Conservation (phyloP, 2,329 filamentous ascomycete species). For the Colletotrichum sp. region DNA sequence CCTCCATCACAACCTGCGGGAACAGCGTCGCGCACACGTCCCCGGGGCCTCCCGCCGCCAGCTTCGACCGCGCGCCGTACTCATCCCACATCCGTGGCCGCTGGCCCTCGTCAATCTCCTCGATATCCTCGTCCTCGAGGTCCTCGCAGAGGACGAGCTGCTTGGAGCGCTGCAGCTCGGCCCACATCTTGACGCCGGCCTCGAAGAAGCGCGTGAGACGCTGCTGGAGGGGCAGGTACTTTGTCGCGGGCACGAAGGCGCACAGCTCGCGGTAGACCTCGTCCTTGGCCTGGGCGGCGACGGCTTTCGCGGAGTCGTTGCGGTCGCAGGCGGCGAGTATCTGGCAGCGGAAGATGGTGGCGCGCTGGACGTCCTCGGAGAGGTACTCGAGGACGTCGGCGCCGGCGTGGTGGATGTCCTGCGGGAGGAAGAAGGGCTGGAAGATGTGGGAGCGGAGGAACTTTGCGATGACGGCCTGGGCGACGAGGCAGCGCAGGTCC, state of each 20-base stretch:
- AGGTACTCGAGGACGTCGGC: conserved; percentile 27
- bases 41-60: not conserved
- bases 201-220: conserved; percentile 21
- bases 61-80: conserved; percentile 14
- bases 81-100: conserved; percentile 24
- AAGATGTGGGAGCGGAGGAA: conserved; percentile 29
- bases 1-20: conserved; percentile 27
- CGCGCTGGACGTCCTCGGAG: conserved; percentile 26
- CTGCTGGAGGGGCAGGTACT: not conserved
- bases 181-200: conserved; percentile 28
- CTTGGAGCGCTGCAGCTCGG: conserved; percentile 26
- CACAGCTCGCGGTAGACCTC: not conserved
- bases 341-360: conserved; percentile 31
- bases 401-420: conserved; percentile 19
- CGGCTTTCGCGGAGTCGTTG: not conserved
- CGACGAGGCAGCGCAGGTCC: conserved; percentile 31
- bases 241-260: not conserved
- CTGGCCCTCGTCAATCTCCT: conserved; percentile 22
- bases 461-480: conserved; percentile 30
- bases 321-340: conserved; percentile 26
- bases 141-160: conserved; percentile 28
- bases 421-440: conserved; percentile 30
- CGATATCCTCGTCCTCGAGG: conserved; percentile 10
- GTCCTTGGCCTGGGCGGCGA: not conserved
- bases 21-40: conserved; percentile 25